A percentile compares a stretch with the other conserved stretches of the same genome.
These are phyloP conservation scores for Pythium scleroteichum DNA, from an alignment of 352 stramenopile species.

Conservation along the genomic window DNA sequence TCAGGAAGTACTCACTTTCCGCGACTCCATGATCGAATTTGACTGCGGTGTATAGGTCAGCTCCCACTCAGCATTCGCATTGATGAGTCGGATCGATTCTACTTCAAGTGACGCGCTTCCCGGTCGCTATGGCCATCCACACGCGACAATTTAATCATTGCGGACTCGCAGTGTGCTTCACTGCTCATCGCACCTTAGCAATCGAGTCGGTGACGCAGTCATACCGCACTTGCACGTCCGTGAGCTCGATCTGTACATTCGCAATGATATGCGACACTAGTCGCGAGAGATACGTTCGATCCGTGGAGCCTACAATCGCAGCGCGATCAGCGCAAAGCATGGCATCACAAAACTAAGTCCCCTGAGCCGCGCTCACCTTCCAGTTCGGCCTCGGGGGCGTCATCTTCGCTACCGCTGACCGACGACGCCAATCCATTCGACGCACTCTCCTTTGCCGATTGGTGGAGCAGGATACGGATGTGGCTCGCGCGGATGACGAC, in stretches of 20 bases:
- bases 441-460: conserved; percentile 36
- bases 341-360: neutral
- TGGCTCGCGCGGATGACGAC: conserved; percentile 75
- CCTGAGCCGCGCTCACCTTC: conserved; percentile 1
- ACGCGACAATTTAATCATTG: too few relatives aligned
- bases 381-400: conserved; percentile 26
- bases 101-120: conserved; percentile 73
- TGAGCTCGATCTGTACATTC: conserved; percentile 86
- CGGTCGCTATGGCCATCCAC: conserved; percentile 38
- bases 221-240: conserved; percentile 81
- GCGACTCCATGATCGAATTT: conserved; percentile 72
- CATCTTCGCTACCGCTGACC: conserved; percentile 20
- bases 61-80: conserved; percentile 77
- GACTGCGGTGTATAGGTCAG: conserved; percentile 75
- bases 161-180: too few relatives aligned
- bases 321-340: too few relatives aligned
- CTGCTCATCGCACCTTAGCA: conserved; percentile 44
- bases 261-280: conserved; percentile 83
- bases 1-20: conserved; percentile 53
- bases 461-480: conserved; percentile 73
- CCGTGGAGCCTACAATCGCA: conserved; percentile 28
- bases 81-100: conserved; percentile 64
- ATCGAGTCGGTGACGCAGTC: conserved; percentile 68
- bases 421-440: conserved; percentile 16
- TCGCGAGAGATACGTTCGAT: conserved; percentile 81